Percentiles rank a stretch among this genome's conserved stretches.
These are phyloP conservation scores for Cutaneotrichosporon spelunceum DNA, from an alignment of 1,284 basidiomycete species.

Conservation along the genomic window DNA sequence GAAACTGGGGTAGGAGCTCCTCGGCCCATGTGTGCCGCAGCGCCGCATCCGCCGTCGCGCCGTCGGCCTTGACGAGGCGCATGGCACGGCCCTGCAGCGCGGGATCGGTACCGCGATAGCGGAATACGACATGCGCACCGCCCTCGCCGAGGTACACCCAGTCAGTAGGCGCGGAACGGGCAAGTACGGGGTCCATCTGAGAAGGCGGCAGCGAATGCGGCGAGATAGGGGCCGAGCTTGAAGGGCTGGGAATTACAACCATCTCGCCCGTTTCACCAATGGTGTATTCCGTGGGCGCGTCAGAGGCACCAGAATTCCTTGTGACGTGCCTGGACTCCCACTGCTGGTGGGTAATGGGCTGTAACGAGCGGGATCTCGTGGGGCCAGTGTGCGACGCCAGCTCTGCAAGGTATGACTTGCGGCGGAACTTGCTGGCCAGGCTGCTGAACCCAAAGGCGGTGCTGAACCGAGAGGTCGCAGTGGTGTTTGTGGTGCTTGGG, in stretches of 20 bases:
- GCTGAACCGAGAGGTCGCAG: conserved; percentile 23
- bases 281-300: conserved; percentile 35
- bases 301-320: conserved; percentile 21
- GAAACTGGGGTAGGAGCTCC: conserved; percentile 50
- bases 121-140: conserved; percentile 81
- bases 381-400: not conserved
- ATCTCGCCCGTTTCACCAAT: conserved; percentile 37
- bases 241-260: conserved; percentile 26
- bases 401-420: conserved; percentile 21
- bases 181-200: conserved; percentile 4
- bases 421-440: conserved; percentile 30
- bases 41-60: conserved; percentile 2
- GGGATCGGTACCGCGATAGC: conserved; percentile 62
- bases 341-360: not conserved
- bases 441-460: conserved; percentile 27
- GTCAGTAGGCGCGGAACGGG: conserved; percentile 52
- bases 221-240: conserved; percentile 1
- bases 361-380: conserved; percentile 1
- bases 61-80: conserved; percentile 46
- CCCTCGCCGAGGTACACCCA: conserved; percentile 87
- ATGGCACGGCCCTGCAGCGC: conserved; percentile 65
- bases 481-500: conserved; percentile 18
- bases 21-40: conserved; percentile 31
- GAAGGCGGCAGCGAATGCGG: not conserved
- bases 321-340: conserved; percentile 1